phyloP scores from a whole-genome alignment of 768 basidiomycete species.

The Termitomyces sp. region DNA sequence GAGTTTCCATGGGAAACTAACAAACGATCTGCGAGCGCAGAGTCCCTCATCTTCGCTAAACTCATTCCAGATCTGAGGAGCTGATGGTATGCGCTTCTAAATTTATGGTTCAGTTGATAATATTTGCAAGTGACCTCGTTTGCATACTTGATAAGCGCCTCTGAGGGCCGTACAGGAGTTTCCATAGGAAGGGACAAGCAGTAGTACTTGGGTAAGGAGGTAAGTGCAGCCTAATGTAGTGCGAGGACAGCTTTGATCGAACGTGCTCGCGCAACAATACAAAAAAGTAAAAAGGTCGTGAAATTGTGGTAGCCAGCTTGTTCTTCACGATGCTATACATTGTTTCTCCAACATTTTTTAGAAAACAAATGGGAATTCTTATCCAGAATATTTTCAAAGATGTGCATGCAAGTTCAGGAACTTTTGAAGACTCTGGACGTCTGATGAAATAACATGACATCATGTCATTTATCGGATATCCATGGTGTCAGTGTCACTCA shows the following conservation, averaged over 20 bases:
- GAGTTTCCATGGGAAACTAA: constrained; percentile 38
- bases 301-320: no score
- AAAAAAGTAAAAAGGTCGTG: no score
- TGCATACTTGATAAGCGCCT: constrained; percentile 18
- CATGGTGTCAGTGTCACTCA: no score
- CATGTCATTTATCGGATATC: no score
- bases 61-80: constrained; percentile 51
- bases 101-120: not conserved
- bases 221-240: no score
- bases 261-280: no score
- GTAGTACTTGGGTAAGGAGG: not conserved
- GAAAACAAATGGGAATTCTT: no score
- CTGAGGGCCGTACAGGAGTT: constrained; percentile 5
- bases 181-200: constrained; percentile 8
- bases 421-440: no score
- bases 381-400: no score
- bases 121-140: constrained; percentile 12
- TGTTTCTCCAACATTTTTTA: not conserved
- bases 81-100: constrained; percentile 38
- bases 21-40: constrained; percentile 57
- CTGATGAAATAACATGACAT: no score
- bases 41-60: constrained; percentile 65
- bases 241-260: no score
- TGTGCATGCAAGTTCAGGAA: no score
- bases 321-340: not conserved